Conservation (phyloP, 164 flowering plant species). For the Berberis thunbergii region DNA sequence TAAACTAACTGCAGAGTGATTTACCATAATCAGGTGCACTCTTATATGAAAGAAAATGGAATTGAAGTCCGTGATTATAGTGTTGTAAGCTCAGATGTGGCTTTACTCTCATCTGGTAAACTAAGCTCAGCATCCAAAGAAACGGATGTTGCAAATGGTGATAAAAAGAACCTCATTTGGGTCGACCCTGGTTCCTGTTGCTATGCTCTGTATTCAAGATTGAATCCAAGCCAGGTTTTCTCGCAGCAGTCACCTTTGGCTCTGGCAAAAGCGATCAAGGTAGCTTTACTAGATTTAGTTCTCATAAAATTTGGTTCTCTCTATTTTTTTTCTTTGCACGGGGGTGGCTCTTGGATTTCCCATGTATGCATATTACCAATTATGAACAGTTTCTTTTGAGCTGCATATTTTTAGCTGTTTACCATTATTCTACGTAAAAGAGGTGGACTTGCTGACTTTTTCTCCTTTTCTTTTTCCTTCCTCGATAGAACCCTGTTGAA, state of each 20-base stretch:
- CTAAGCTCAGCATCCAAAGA: slow-evolving; percentile 19
- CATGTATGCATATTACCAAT: not conserved
- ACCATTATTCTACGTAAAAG: too few species aligned
- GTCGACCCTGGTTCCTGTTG: slow-evolving; percentile 78
- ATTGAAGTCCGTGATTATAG: slow-evolving; percentile 73
- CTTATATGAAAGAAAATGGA: slow-evolving; percentile 48
- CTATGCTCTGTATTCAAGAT: slow-evolving; percentile 73
- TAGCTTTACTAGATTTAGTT: slow-evolving; percentile 10
- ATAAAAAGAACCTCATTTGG: slow-evolving; percentile 45
- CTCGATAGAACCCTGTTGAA: too few species aligned
- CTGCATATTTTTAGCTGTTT: too few species aligned
- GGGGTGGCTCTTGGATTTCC: not conserved
- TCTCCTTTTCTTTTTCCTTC: too few species aligned
- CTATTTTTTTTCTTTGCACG: too few species aligned
- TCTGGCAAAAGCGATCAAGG: slow-evolving; percentile 94
- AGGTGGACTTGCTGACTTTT: too few species aligned
- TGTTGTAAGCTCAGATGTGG: slow-evolving; percentile 60
- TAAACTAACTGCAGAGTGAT: not conserved
- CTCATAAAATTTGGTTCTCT: too few species aligned
- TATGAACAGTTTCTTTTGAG: not conserved
- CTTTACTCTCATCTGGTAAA: slow-evolving; percentile 55
- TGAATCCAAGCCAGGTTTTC: slow-evolving; percentile 53
- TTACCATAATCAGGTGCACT: slow-evolving; percentile 35
- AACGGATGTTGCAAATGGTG: slow-evolving; percentile 21
- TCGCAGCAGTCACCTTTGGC: slow-evolving; percentile 84